Base-by-base conservation (phyloP, 2,329 filamentous ascomycete genomes). In the Epichloe sp. region DNA sequence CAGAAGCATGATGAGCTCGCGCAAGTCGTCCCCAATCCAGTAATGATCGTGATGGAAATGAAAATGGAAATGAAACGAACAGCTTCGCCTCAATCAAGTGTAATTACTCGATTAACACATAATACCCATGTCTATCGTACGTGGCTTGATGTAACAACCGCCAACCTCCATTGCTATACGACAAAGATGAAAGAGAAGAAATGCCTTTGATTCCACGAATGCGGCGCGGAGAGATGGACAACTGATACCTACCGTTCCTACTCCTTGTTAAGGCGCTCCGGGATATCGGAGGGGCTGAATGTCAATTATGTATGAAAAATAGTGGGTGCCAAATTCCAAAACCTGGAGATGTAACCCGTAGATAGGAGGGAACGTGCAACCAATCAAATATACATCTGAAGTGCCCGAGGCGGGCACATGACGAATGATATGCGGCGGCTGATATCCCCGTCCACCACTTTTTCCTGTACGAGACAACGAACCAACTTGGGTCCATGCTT, bases 111-210 rank as follows among this genome's bases (percentile, higher is more conserved):
- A 47, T 37, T 8, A 51, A 47, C 44, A 43, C 34, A 47, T 47
- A 47, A 44, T 49, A 40, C 38, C 51, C 43, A 38, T 47, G 34
- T 50, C 51, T 52, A 52, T 52, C 51, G 34, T 50, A 40, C 44
- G 43, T 47, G 19, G 40, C 44, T 14, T 46, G 47, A 50, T 47
- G 51, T 11, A 15, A 31, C 2, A 38, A 50, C 36, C 36, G 36
- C 31, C 35, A 41, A 34, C 15, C 42, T 34, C 35, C 36, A 41
- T 42, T 47, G 37, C 43, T 19, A 48, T 42, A 35, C 37, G n/a
- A 26, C 10, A 3, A 4, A 21, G 7, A 31, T 2, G 19, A 26
- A 41, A 48, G 15, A 40, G 17, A 15, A 48, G 15, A 41, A 31
- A 41, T 41, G 23, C 36, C 36, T 41, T 12, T 6, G 15, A 40